Evolutionary conservation across 768 basidiomycete genomes (phyloP).

Genomic region (Lyophyllum atratum): DNA sequence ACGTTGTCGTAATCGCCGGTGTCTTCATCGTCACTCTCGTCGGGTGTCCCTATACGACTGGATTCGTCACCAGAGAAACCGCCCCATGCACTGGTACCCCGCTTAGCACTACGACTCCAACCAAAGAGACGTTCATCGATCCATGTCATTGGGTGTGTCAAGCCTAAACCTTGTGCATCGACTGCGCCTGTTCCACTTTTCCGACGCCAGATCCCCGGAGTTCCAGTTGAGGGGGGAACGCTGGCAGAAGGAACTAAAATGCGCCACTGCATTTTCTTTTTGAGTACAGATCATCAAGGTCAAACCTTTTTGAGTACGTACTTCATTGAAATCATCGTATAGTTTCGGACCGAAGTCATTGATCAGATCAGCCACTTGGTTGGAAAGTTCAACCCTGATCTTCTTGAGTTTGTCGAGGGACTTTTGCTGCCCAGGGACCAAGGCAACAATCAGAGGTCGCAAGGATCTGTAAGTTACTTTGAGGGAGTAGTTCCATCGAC

Average conservation of each 20-base stretch:
- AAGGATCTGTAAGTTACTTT: conserved; percentile 62
- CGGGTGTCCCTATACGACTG: conserved; percentile 69
- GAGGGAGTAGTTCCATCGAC: background rate
- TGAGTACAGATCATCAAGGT: conserved; percentile 10
- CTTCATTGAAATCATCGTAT: conserved; percentile 86
- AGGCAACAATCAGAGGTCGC: conserved; percentile 82
- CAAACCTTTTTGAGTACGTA: conserved; percentile 28
- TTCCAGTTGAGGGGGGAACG: conserved; percentile 77
- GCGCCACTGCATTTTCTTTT: conserved; percentile 52
- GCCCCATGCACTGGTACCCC: conserved; percentile 89
- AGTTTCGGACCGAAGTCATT: conserved; percentile 88
- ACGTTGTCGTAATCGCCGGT: conserved; percentile 92
- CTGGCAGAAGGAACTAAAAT: conserved; percentile 84
- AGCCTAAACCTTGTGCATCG: conserved; percentile 81
- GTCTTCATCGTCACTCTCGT: conserved; percentile 84
- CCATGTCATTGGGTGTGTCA: conserved; percentile 94
- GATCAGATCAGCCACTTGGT: conserved; percentile 81
- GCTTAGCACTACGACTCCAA: conserved; percentile 76
- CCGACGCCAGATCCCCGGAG: conserved; percentile 74
- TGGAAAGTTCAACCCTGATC: conserved; percentile 73
- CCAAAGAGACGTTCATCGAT: conserved; percentile 93
- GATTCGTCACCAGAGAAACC: conserved; percentile 55
- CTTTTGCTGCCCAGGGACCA: conserved; percentile 86
- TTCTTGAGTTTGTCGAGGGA: conserved; percentile 75
- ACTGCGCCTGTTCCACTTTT: conserved; percentile 82